Conservation (phyloP, 495 filamentous ascomycete species). For the Aspergillus haitiensis region DNA sequence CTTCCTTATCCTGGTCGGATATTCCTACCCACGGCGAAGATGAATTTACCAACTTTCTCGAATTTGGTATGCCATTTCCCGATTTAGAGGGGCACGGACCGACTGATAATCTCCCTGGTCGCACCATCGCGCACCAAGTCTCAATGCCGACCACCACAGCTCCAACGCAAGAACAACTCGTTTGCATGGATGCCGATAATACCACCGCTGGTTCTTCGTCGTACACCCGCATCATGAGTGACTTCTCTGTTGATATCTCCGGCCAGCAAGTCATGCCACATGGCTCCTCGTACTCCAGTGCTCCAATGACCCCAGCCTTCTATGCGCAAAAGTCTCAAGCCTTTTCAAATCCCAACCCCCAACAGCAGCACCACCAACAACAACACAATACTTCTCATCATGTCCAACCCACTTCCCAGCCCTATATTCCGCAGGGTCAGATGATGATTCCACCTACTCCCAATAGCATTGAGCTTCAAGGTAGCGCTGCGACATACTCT, state of each 20-base stretch:
- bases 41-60: conserved; percentile 56
- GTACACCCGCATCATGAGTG: conserved; percentile 38
- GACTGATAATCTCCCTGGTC: conserved; percentile 36
- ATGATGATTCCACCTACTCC: conserved; percentile 86
- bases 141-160: conserved; percentile 36
- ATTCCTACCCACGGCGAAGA: conserved; percentile 42
- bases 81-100: conserved; percentile 47
- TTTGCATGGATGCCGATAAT: conserved; percentile 31
- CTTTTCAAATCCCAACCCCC: conserved; percentile 15
- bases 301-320: conserved; percentile 40
- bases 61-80: conserved; percentile 53
- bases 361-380: conserved; percentile 49
- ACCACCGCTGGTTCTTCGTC: conserved; percentile 31
- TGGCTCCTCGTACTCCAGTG: conserved; percentile 34
- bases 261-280: conserved; percentile 30
- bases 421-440: conserved; percentile 50
- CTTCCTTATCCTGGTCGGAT: conserved; percentile 45
- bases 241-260: conserved; percentile 40
- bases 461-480: conserved; percentile 86
- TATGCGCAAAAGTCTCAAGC: conserved; percentile 40
- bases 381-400: conserved; percentile 45
- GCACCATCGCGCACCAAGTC: conserved; percentile 33
- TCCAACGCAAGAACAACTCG: conserved; percentile 29
- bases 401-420: conserved; percentile 44
- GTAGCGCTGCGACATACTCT: conserved; percentile 62